A percentile compares a stretch with the other conserved stretches of the same genome.
Evolutionary conservation across 1,139 yeast species (phyloP).

Genomic region (Scheffersomyces segobiensis): DNA sequence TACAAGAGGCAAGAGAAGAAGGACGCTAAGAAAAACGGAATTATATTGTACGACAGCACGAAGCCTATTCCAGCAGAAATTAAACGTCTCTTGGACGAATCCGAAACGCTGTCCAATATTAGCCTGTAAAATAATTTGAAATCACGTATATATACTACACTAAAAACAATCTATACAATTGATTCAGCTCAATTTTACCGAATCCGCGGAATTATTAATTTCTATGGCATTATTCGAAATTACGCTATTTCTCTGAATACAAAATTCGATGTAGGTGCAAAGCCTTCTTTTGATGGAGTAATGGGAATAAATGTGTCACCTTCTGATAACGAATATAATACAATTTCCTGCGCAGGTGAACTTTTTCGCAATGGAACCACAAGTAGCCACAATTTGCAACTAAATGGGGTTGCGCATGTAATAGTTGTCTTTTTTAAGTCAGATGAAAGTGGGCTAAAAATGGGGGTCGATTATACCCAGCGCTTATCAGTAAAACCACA

Average conservation of each 20-base stretch:
- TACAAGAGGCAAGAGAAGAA: conserved; percentile 59
- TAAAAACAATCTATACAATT: not conserved
- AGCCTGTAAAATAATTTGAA: not conserved
- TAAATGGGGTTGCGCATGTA: not conserved
- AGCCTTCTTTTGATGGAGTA: too few species aligned
- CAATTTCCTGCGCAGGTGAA: not conserved
- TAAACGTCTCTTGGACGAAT: not conserved
- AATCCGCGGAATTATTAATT: too few species aligned
- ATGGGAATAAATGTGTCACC: not conserved
- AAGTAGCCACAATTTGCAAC: not conserved
- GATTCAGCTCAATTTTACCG: not conserved
- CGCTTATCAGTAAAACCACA: not conserved
- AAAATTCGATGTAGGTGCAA: not conserved
- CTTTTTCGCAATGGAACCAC: not conserved
- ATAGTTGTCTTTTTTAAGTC: not conserved
- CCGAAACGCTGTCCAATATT: not conserved
- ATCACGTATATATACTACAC: not conserved
- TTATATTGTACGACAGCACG: conserved; percentile 9
- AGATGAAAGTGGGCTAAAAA: not conserved
- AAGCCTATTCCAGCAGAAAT: not conserved
- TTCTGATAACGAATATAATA: not conserved
- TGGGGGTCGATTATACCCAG: not conserved
- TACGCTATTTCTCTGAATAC: not conserved
- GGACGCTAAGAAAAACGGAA: conserved; percentile 49
- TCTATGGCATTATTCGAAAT: not conserved